Base-by-base conservation (phyloP, 257 asterid genomes). In the Salvia splendens region DNA sequence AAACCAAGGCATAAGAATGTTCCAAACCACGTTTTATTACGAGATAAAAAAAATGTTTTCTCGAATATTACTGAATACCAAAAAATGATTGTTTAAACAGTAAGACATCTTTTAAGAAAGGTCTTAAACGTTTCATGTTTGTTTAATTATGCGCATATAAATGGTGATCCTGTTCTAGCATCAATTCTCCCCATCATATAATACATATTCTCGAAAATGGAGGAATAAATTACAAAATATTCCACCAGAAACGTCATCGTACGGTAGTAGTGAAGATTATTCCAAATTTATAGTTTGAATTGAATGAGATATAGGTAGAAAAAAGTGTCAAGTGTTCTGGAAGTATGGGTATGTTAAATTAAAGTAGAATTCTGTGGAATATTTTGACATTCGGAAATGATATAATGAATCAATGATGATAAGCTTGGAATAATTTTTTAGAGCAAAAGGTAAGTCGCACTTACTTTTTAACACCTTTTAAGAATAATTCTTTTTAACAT, bases 361-460 rank as follows among this genome's bases (percentile, higher is more conserved):
- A 24, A 24, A 24, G 68, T 12, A 45, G 55, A 43, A 53, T 30
- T 55, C 7, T 28, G 48, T 28, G 61, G 79, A 69, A 75, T 75
- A 75, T 69, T 16, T 75, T 75, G 79, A 75, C 79, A 75, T 75
- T 75, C 79, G 64, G 12, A 40, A 20, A 56, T 49, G 68, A 75
- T 24, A 24, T 24, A 24, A 24, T 24, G 30, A 24, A 24, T 24
- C 30, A 24, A 24, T 67, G 65, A 72, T 73, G 75, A 75, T 69
- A 75, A 69, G 79, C 68, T 69, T 16, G 36, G 75, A 69, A 75
- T 75, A 69, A 24, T 69, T 64, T 57, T 67, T 51, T 38, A 9
- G 30, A 64, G 8, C 8, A 47, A 75, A 75, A 75, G 68, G 52
- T 57, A 33, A 62, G 63, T 64, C 69, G 75, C 68, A 69, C 50